Evolutionary conservation across 1,139 yeast genomes (phyloP), one percentile per base, ranked within the genome.

Genomic region (Geotrichum siamense): DNA sequence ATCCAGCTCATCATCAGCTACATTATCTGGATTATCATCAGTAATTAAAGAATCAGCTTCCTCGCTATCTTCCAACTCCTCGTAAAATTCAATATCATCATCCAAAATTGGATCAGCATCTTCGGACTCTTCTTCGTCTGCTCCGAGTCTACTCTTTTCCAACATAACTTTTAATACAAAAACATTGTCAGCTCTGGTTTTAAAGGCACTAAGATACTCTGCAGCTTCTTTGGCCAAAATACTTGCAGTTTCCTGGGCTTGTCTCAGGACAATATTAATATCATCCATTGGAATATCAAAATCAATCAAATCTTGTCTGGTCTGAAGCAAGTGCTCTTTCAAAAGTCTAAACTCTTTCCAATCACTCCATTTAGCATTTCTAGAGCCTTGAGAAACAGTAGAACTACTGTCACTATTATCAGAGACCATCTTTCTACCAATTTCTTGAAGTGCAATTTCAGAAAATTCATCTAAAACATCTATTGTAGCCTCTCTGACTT

Each of bases 161-260:
- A 36, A 42, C 10, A 51, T 30, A 12, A 41, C 43, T 15, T 93
- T 75, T 49, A 69, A 67, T 64, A 86, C 96, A 61, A 83, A 82
- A 15, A 82, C 81, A 36, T 83, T 65, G 57, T 87, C 89, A 16
- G 94, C 94, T 60, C 79, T 76, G 12, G 94, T 89, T 56, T 96
- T 73, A 48, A 82, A 69, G 42, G 84, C 74, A 48, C 79, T 77
- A 53, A 85, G 66, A 58, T 78, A 82, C 51, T 80, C 81, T 25
- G 79, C 82, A 46, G 82, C 76, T 58, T 87, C 96, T 49, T 77
- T 73, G 27, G 76, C 65, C 46, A 86, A 61, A 31, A 78, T 68
- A 42, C 72, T 70, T 39, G 84, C 67, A 47, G 85, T 83, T 51
- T 70, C 68, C 53, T 78, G 79, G 17, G 82, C 70, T 47, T 76